These are phyloP conservation scores for Puccinia triticina DNA, from an alignment of 1,284 basidiomycete genomes.

Conservation along the genomic window DNA sequence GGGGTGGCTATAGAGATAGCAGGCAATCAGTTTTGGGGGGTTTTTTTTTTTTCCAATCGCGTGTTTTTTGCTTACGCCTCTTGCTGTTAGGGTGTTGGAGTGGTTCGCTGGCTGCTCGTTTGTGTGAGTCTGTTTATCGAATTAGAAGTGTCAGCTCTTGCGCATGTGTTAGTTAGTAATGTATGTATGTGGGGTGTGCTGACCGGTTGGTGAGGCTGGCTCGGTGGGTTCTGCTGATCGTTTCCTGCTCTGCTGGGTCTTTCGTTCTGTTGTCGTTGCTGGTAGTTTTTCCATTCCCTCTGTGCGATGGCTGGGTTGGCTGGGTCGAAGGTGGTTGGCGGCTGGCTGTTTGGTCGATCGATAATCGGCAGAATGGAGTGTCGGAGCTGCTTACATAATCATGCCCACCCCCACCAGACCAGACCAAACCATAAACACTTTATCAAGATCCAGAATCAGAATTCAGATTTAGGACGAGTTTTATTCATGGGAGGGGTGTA, in stretches of 20 bases:
- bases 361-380: too few species aligned
- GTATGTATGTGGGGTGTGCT: neutral
- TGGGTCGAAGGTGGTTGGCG: too few species aligned
- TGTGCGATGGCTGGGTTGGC: too few species aligned
- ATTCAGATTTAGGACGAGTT: too few species aligned
- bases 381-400: too few species aligned
- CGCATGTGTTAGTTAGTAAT: neutral
- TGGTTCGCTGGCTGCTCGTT: constrained; percentile 45
- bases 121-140: neutral
- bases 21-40: neutral
- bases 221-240: neutral
- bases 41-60: neutral
- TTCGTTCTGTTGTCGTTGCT: neutral
- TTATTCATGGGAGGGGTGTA: too few species aligned
- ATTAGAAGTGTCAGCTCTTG: too few species aligned
- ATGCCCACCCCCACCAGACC: too few species aligned
- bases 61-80: constrained; percentile 26
- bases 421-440: too few species aligned
- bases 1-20: constrained; percentile 17
- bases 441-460: too few species aligned
- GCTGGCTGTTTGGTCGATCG: too few species aligned
- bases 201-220: neutral
- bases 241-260: neutral
- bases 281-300: too few species aligned
- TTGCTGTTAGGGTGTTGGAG: constrained; percentile 15